Conservation (phyloP, 2,329 filamentous ascomycete species). For the Esteya vermicola region DNA sequence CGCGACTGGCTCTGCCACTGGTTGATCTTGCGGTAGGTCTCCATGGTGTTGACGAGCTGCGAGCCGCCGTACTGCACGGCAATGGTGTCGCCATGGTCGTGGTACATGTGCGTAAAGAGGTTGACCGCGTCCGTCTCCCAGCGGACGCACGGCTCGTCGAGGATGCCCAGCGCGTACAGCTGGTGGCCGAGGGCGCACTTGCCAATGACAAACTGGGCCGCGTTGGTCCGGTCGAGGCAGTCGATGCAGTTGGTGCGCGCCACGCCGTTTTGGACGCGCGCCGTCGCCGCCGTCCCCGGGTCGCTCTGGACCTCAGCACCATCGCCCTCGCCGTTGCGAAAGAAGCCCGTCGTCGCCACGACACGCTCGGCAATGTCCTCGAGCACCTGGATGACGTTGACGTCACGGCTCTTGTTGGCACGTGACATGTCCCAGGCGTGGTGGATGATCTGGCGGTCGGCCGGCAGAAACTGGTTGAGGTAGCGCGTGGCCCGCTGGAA, state of each 20-base stretch:
- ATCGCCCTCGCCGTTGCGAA: slow-evolving; percentile 72
- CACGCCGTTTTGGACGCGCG: slow-evolving; percentile 76
- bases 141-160: slow-evolving; percentile 60
- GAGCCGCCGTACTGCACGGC: slow-evolving; percentile 96
- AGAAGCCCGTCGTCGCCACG: slow-evolving; percentile 76
- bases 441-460: slow-evolving; percentile 75
- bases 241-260: slow-evolving; percentile 97
- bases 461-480: slow-evolving; percentile 83
- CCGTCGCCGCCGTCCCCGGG: slow-evolving; percentile 9
- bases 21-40: slow-evolving; percentile 96
- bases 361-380: slow-evolving; percentile 84
- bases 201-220: slow-evolving; percentile 93
- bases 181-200: slow-evolving; percentile 89
- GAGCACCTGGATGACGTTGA: slow-evolving; percentile 86
- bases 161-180: slow-evolving; percentile 78
- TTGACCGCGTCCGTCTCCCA: slow-evolving; percentile 96
- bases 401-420: slow-evolving; percentile 78
- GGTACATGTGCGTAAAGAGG: slow-evolving; percentile 95
- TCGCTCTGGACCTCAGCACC: slow-evolving; percentile 25
- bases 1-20: slow-evolving; percentile 96
- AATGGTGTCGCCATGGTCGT: slow-evolving; percentile 95
- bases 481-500: slow-evolving; percentile 82
- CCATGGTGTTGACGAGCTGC: slow-evolving; percentile 97
- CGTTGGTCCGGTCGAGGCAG: slow-evolving; percentile 92
- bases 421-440: slow-evolving; percentile 98